Percentiles rank a stretch among this genome's conserved stretches.
Evolutionary conservation across 1,284 basidiomycete genomes (phyloP).

Genomic region (Ceratobasidium sp.): DNA sequence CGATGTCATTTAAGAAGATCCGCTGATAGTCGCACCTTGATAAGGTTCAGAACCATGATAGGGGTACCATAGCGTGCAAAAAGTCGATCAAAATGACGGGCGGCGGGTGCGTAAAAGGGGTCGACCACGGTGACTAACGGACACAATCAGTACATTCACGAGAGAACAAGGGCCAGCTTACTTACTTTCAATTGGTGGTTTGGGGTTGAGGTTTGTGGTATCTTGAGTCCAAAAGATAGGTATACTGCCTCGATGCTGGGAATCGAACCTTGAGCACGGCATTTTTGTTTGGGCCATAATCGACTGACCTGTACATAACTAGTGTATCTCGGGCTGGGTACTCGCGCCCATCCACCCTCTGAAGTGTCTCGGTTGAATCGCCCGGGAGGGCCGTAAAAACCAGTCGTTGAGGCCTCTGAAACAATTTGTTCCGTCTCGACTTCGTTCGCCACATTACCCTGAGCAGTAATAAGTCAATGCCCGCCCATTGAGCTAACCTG

Average conservation of each 20-base stretch:
- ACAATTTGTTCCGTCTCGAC: slow-evolving; percentile 99
- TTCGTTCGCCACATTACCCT: slow-evolving; percentile 99
- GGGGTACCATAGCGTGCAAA: slow-evolving; percentile 91
- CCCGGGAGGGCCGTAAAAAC: slow-evolving; percentile 73
- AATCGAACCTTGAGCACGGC: not conserved
- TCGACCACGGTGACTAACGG: slow-evolving; percentile 87
- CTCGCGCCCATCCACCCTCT: slow-evolving; percentile 41
- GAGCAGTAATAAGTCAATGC: not conserved
- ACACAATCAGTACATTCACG: slow-evolving; percentile 24
- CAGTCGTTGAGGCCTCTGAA: slow-evolving; percentile 89
- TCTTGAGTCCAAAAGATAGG: slow-evolving; percentile 98
- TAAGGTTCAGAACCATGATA: slow-evolving; percentile 93
- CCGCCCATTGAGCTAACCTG: not conserved
- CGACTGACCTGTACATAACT: slow-evolving; percentile 83
- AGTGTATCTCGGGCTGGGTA: slow-evolving; percentile 85
- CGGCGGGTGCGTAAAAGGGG: slow-evolving; percentile 93
- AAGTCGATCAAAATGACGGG: slow-evolving; percentile 92
- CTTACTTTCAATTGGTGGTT: slow-evolving; percentile 94
- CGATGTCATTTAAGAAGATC: not conserved
- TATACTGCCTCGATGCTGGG: slow-evolving; percentile 90
- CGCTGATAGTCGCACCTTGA: slow-evolving; percentile 74
- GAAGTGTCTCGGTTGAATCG: slow-evolving; percentile 33
- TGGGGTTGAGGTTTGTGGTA: slow-evolving; percentile 85
- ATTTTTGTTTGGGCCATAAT: not conserved
- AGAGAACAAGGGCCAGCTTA: slow-evolving; percentile 34